These are phyloP conservation scores for Oryza glumipatula DNA, from an alignment of 176 grass and related monocot species.

Conservation along the genomic window DNA sequence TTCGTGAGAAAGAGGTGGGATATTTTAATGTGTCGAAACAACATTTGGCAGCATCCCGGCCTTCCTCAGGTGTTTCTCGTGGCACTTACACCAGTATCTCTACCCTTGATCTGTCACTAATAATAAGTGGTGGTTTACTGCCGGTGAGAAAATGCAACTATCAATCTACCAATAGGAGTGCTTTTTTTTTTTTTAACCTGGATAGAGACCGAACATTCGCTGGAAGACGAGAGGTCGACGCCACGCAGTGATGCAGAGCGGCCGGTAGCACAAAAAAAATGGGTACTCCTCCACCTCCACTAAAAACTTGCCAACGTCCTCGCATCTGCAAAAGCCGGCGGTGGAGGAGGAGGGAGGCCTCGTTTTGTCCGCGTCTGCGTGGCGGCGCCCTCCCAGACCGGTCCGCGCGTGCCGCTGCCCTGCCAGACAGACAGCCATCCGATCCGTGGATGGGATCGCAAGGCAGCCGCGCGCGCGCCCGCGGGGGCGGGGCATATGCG, in stretches of 20 bases:
- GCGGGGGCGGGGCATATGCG: too few relatives aligned
- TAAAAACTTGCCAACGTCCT: too few relatives aligned
- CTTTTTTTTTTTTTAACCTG: slow-evolving; percentile 20
- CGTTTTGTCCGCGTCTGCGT: not conserved
- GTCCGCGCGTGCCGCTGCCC: not conserved
- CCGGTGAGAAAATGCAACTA: not conserved
- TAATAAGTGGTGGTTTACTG: not conserved
- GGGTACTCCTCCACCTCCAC: not conserved
- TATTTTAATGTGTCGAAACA: too few relatives aligned
- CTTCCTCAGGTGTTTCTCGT: not conserved
- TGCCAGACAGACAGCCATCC: too few relatives aligned
- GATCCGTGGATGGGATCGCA: too few relatives aligned
- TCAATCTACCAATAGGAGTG: not conserved
- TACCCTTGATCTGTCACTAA: not conserved
- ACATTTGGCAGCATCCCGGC: not conserved
- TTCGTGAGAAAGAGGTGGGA: not conserved
- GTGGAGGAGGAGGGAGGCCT: too few relatives aligned
- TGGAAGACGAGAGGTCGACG: not conserved
- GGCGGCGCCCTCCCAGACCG: too few relatives aligned
- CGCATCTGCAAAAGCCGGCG: too few relatives aligned
- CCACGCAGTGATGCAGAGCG: not conserved
- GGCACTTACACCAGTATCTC: not conserved
- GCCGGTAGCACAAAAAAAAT: not conserved
- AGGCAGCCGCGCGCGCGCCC: too few relatives aligned
- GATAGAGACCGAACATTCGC: slow-evolving; percentile 2